Evolutionary conservation across 2,329 filamentous ascomycete genomes (phyloP).

Genomic region (Fusarium sp.): DNA sequence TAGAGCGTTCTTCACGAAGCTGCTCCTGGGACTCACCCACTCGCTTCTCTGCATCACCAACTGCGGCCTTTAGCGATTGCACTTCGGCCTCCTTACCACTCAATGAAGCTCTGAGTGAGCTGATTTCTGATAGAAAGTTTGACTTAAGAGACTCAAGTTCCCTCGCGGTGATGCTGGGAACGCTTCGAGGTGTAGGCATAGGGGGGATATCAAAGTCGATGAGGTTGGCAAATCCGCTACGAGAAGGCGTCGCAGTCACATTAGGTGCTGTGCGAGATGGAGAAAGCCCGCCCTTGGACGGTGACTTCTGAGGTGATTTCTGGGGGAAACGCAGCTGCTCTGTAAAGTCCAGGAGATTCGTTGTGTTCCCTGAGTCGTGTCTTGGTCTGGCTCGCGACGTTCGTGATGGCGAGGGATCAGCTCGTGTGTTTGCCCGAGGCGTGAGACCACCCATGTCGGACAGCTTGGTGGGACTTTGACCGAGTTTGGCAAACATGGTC

Average conservation of each 20-base stretch:
- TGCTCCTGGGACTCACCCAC: slow-evolving; percentile 88
- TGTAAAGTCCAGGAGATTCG: slow-evolving; percentile 89
- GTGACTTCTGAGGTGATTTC: slow-evolving; percentile 66
- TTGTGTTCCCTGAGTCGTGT: slow-evolving; percentile 69
- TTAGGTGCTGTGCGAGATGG: slow-evolving; percentile 49
- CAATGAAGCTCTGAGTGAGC: slow-evolving; percentile 89
- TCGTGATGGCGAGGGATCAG: slow-evolving; percentile 52
- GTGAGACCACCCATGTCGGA: slow-evolving; percentile 55
- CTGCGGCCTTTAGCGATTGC: slow-evolving; percentile 84
- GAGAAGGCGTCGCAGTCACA: slow-evolving; percentile 59
- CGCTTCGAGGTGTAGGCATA: slow-evolving; percentile 88
- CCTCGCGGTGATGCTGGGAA: slow-evolving; percentile 89
- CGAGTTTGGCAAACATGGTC: slow-evolving; percentile 82
- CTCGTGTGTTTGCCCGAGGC: slow-evolving; percentile 49
- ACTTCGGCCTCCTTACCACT: slow-evolving; percentile 95
- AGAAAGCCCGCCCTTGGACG: slow-evolving; percentile 52
- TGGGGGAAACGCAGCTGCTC: slow-evolving; percentile 71
- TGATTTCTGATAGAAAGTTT: slow-evolving; percentile 90
- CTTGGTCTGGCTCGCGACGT: slow-evolving; percentile 50
- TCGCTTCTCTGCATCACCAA: slow-evolving; percentile 90
- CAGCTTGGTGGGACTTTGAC: slow-evolving; percentile 71
- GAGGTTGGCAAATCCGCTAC: slow-evolving; percentile 71
- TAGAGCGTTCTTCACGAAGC: slow-evolving; percentile 78
- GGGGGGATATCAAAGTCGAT: slow-evolving; percentile 88
- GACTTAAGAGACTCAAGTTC: slow-evolving; percentile 95